Evolutionary conservation across 257 asterid genomes (phyloP).

Genomic region (Solanum chilense): DNA sequence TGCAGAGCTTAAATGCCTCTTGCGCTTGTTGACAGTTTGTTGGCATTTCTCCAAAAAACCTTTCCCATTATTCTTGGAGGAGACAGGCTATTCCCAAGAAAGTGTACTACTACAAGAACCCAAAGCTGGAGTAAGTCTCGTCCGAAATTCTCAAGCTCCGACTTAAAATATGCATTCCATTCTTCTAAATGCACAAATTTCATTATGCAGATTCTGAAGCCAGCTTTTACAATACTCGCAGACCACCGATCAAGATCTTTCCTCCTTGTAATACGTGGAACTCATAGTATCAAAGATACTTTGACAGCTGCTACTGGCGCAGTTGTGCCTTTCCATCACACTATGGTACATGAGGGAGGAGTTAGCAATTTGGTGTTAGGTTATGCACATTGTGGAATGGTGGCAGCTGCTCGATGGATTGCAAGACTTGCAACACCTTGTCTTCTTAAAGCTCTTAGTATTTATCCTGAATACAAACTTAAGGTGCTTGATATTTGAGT

Average conservation of each 20-base stretch:
- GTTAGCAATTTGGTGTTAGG: constrained; percentile 88
- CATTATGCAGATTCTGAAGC: constrained; percentile 76
- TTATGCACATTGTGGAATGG: constrained; percentile 99
- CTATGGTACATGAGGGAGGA: constrained; percentile 84
- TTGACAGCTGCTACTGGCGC: constrained; percentile 98
- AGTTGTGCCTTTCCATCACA: constrained; percentile 96
- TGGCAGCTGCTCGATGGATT: constrained; percentile 99
- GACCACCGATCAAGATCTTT: constrained; percentile 61
- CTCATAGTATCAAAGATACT: constrained; percentile 96
- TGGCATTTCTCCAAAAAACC: constrained; percentile 98
- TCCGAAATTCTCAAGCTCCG: background rate
- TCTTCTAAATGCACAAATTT: background rate
- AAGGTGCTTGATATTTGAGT: constrained; percentile 37
- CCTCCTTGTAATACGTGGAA: constrained; percentile 84
- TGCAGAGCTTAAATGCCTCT: constrained; percentile 66
- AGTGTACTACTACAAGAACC: constrained; percentile 96
- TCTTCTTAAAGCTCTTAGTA: constrained; percentile 48
- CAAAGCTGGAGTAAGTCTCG: constrained; percentile 86
- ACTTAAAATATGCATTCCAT: background rate
- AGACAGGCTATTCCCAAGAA: constrained; percentile 77
- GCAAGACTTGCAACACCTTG: constrained; percentile 90
- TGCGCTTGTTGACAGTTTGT: constrained; percentile 72
- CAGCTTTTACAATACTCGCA: constrained; percentile 76
- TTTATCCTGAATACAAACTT: constrained; percentile 65
- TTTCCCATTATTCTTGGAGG: constrained; percentile 69